Percentiles rank a stretch among this genome's conserved stretches.
Conservation (phyloP, 129 eudicot species). For the Centaurea solstitialis region DNA sequence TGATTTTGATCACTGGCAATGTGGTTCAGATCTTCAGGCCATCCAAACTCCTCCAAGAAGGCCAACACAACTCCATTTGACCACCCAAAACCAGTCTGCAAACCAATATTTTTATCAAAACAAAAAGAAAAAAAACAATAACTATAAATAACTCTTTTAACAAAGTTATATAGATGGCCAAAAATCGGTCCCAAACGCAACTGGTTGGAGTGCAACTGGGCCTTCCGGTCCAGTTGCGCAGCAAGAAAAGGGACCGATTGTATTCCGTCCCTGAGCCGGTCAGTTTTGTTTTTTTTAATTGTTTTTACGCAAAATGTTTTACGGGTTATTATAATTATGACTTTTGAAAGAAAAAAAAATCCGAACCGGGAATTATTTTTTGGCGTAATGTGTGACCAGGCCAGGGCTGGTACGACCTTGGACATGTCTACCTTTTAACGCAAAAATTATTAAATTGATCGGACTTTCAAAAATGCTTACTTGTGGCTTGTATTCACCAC, state of each 20-base stretch:
- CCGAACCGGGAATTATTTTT: no score
- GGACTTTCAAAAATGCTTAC: conserved; percentile 42
- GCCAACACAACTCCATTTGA: conserved; percentile 95
- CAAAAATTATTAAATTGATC: not conserved
- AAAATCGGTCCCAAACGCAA: not conserved
- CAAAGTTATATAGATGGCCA: not conserved
- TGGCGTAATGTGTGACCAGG: not conserved
- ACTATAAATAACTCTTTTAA: not conserved
- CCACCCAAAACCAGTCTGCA: conserved; percentile 99
- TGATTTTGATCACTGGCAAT: conserved; percentile 40
- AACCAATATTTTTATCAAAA: conserved; percentile 1
- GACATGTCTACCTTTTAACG: not conserved
- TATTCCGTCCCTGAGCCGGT: not conserved
- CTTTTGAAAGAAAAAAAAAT: no score
- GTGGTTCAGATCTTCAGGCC: conserved; percentile 72
- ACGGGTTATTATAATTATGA: no score
- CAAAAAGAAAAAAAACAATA: not conserved
- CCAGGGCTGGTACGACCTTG: not conserved
- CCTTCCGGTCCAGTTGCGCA: not conserved
- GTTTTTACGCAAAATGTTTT: no score
- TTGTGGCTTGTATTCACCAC: conserved; percentile 93
- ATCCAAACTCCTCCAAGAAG: conserved; percentile 94
- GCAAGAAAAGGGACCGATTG: not conserved
- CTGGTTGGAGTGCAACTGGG: not conserved
- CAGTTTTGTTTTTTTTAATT: no score